Evolutionary conservation across 345 rosid species (phyloP), one percentile per base, ranked within the genome.

Genomic region (Eucalyptus curtisii): DNA sequence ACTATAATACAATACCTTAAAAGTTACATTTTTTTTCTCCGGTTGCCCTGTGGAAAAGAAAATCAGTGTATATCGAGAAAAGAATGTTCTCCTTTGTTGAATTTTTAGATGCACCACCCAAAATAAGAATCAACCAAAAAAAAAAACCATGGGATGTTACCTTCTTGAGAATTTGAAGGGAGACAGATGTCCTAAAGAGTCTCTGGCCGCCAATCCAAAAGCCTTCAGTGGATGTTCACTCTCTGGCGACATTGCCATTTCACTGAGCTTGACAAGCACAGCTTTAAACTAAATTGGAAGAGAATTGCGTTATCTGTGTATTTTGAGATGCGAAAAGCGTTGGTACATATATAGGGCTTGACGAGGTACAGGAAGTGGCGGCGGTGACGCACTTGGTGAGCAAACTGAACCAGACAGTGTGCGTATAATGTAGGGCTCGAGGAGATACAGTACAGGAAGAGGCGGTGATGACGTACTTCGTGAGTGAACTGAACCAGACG

Each of bases 1-100:
- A 30, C 94, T 93, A 68, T 93, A 93, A 22, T 91, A 92, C 81
- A 91, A 47, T 27, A 93, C 90, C 59, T 91, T 87, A 86, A 93
- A 42, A 2, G 92, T 84, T 33, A 93, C 93, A 86, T n/a, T 92
- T 92, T 5, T 90, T 88, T 52, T 68, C 76, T 5, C 93, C 93
- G 9, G 92, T 92, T 52, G 90, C 93, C 87, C 89, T 89, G 40
- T 57, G 2, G 37, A 42, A 42, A 7, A 42, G 2, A 42, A 42
- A 42, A 42, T 42, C 44, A 42, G 44, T 7, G 44, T 6, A 42
- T 42, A 6, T 42, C 7, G 2, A 7, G 7, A 42, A 7, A 7
- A 42, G 11, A 14, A 11, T 5, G 64, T 25, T 25, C n/a, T 15
- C 66, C 14, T 57, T 7, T 10, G 15, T 25, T 25, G 44, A 42